Conservation (phyloP, 129 eudicot species). For the Heracleum sosnowskyi region DNA sequence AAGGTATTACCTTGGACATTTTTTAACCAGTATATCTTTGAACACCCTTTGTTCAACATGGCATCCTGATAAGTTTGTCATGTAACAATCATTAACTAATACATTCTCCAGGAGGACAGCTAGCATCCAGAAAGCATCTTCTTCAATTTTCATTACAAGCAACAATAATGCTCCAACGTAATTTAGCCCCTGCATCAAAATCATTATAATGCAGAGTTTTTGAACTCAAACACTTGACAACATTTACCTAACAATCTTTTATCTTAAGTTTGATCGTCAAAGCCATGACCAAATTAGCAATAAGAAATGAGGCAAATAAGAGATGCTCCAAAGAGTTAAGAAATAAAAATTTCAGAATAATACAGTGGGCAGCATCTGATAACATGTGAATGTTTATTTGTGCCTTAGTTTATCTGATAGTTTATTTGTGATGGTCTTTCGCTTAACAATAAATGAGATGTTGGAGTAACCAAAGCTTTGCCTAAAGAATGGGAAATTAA, state of each 20-base stretch:
- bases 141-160: conserved; percentile 96
- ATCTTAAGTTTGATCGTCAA: background rate
- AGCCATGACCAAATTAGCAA: background rate
- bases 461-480: background rate
- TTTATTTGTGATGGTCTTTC: no score
- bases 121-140: conserved; percentile 98
- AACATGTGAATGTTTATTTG: background rate
- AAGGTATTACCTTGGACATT: conserved; percentile 64
- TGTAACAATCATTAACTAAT: conserved; percentile 76
- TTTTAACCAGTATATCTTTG: conserved; percentile 65
- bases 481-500: no score
- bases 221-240: background rate
- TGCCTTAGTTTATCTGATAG: no score
- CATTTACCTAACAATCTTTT: background rate
- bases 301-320: background rate
- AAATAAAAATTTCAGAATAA: background rate
- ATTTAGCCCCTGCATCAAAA: conserved; percentile 72
- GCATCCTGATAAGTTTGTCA: conserved; percentile 81
- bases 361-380: background rate
- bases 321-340: background rate
- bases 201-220: conserved; percentile 3
- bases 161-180: conserved; percentile 88
- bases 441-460: background rate
- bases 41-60: conserved; percentile 97
- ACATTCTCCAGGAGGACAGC: conserved; percentile 92